Base-by-base conservation (phyloP, 257 asterid species). In the Asclepias syriaca region DNA sequence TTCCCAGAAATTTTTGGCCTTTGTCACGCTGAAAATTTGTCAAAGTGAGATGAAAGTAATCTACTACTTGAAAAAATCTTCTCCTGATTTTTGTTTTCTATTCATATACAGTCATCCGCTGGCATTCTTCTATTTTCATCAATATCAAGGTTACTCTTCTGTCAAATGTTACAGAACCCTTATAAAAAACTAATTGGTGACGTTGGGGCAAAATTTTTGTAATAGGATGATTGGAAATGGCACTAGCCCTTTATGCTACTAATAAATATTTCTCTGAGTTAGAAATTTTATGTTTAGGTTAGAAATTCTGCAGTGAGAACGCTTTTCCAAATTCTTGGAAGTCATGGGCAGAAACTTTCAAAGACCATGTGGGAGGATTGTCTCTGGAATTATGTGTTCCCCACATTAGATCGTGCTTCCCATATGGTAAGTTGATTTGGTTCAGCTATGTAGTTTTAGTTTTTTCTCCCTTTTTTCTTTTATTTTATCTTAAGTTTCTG, bases 241-340 rank as follows among this genome's bases (percentile, higher is more conserved):
- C 53, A 46, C 24, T 56, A 21, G 3, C 27, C 19, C 53, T 61
- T 18, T 60, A 32, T 58, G 56, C 53, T 50, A n/a, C 29, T 24
- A 40, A 29, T 34, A 46, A 37, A 51, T 61, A 39, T 48, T 46
- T 0, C 71, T 66, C 4, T 43, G 34, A 11, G 8, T 45, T 43
- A 24, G 22, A 37, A 68, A 66, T 78, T 75, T 55, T 58, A 21
- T 75, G 82, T 82, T 73, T 83, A 91, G 99, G 99, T 91, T 74
- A 86, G 99, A 84, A 94, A 94, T 71, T 90, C 99, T 45, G 97
- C 99, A 34, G 85, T 94, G 59, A 86, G 97, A 84, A 91, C 96
- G 83, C 96, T 94, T 75, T 94, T 91, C 83, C 99, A 94, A 88
- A 89, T 93, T 73, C 96, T 94, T 77, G 97, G 99, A 81, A 88